phyloP scores from a whole-genome alignment of 176 grass and related monocot genomes.

The Cocos nucifera region DNA sequence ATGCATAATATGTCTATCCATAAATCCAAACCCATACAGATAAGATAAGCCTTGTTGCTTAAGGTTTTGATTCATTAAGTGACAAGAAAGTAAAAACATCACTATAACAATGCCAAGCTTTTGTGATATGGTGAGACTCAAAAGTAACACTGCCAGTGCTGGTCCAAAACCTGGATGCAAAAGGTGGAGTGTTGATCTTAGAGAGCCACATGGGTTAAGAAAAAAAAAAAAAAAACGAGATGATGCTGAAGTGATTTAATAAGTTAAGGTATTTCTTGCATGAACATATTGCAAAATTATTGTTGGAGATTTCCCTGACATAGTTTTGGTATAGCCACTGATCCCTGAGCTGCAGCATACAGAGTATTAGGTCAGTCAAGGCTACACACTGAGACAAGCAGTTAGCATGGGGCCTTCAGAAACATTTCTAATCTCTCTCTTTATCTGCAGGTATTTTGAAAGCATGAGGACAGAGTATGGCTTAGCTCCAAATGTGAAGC shows the following conservation, averaged over 20 bases:
- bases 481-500: constrained; percentile 29
- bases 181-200: constrained; percentile 42
- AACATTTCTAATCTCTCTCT: constrained; percentile 8
- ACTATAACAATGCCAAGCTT: not conserved
- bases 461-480: constrained; percentile 47
- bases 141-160: constrained; percentile 42
- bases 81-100: not conserved
- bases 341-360: too few relatives aligned
- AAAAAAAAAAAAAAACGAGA: too few relatives aligned
- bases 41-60: not conserved
- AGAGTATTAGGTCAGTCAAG: too few relatives aligned
- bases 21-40: too few relatives aligned
- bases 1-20: too few relatives aligned
- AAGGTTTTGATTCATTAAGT: not conserved
- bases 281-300: too few relatives aligned
- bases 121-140: constrained; percentile 9
- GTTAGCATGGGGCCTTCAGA: not conserved
- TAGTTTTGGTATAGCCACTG: too few relatives aligned
- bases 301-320: too few relatives aligned
- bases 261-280: not conserved
- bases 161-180: constrained; percentile 45
- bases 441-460: constrained; percentile 46
- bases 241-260: not conserved
- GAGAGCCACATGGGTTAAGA: not conserved
- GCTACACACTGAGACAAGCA: not conserved